Base-by-base conservation (phyloP, 1,284 basidiomycete species). In the Trichosporon inkin region DNA sequence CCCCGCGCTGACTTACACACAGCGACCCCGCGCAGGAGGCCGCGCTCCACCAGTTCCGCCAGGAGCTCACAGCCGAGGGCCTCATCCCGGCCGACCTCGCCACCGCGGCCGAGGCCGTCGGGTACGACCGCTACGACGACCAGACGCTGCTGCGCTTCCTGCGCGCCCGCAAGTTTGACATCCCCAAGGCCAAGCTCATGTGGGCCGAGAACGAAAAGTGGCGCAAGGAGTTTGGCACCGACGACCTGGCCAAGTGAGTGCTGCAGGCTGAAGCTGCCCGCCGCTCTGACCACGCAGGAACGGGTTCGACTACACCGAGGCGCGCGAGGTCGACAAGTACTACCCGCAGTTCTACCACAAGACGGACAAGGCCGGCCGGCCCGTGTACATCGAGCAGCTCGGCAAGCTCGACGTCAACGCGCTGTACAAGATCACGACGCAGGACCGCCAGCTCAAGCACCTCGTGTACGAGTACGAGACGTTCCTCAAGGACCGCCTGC, bases 281-380 rank as follows among this genome's bases (percentile, higher is more conserved):
- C 6, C 39, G 39, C 39, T 40, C 39, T 36, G 8, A 7, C 8
- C 35, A 36, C 38, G 3, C 67, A 92, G 90, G 68, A 87, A 86
- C 70, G 75, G 75, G 71, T 98, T 97, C 77, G 85, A 90, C 65
- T 98, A 94, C 78, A 85, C 84, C 63, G 95, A 98, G 79, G 88
- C 88, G 74, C 80, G 79, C 47, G 82, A 86, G 68, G 92, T 98
- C 13, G 86, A 92, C 82, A 88, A 92, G 79, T 91, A 90, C 73
- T 98, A 97, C 76, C 94, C 95, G 1, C 91, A 96, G 74, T 98
- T 85, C 80, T 94, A 98, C 78, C 95, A 97, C 82, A 95, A 94
- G 82, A 89, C 83, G 67, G 95, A 99, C 84, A 92, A 89, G 81
- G 93, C 97, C 64, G 95, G 96, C 19, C 88, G 94, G 61, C 96